Evolutionary conservation across 192 early-diverging fungal species (phyloP).

Genomic region (Umbelopsis sp.): DNA sequence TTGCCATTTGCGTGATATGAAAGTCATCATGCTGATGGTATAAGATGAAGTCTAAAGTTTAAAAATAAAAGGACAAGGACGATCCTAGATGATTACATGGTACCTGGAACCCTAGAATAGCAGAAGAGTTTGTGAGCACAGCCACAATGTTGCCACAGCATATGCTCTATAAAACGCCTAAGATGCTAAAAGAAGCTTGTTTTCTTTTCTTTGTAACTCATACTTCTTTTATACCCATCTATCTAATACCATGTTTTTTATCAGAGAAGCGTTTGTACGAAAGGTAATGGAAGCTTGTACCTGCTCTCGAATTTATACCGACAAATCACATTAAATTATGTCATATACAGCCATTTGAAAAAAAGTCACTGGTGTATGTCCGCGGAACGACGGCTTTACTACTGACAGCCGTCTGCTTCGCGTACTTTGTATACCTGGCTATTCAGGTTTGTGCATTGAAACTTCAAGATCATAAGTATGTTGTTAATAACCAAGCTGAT

Average conservation of each 20-base stretch:
- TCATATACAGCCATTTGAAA: not conserved
- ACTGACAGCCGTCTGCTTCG: not conserved
- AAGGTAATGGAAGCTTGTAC: not conserved
- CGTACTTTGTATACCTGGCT: constrained; percentile 2
- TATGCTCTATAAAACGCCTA: not conserved
- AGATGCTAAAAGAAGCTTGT: not conserved
- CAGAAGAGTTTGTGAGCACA: too few species aligned
- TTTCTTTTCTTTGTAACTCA: too few species aligned
- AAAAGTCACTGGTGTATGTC: not conserved
- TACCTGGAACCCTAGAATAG: too few species aligned
- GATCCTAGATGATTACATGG: too few species aligned
- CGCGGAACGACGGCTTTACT: constrained; percentile 10
- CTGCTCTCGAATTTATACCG: not conserved
- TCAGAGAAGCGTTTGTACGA: constrained; percentile 25
- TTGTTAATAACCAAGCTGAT: not conserved
- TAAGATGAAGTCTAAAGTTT: too few species aligned
- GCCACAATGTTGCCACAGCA: too few species aligned
- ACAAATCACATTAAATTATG: not conserved
- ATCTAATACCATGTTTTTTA: constrained; percentile 24
- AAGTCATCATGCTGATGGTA: too few species aligned
- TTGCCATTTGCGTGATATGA: too few species aligned
- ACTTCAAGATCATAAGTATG: not conserved
- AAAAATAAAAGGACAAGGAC: too few species aligned
- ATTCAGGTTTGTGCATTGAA: constrained; percentile 2
- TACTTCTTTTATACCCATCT: not conserved